Evolutionary conservation across 2,329 filamentous ascomycete species (phyloP).

Genomic region (Pseudogymnoascus sp.): DNA sequence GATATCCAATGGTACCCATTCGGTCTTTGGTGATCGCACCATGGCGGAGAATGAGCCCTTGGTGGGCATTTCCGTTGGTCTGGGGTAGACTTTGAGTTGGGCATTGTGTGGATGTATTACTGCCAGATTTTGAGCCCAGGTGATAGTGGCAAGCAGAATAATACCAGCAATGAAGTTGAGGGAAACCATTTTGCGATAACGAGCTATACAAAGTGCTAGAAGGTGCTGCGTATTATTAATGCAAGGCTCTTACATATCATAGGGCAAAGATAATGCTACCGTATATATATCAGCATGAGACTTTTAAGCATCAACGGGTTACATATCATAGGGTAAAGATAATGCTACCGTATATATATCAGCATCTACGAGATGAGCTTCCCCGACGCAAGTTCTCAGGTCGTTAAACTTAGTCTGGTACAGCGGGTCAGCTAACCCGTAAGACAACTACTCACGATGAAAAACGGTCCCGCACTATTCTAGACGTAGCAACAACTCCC

Average conservation of each 20-base stretch:
- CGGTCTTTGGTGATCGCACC: not conserved
- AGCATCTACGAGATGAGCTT: too few relatives aligned
- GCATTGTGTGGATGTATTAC: not conserved
- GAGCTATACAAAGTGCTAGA: not conserved
- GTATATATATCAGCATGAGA: not conserved
- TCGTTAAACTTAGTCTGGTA: too few relatives aligned
- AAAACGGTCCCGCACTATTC: not conserved
- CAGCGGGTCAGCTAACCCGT: not conserved
- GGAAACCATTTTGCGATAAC: not conserved
- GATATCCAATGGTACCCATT: not conserved
- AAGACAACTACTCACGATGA: not conserved
- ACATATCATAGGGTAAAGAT: too few relatives aligned
- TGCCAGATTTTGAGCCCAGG: not conserved
- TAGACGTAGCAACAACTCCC: not conserved
- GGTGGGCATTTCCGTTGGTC: not conserved
- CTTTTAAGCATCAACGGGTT: not conserved
- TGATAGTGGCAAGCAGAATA: not conserved
- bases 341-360: not conserved
- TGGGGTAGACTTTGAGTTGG: not conserved
- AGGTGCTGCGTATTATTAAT: not conserved
- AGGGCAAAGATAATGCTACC: too few relatives aligned
- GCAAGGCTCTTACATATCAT: not conserved
- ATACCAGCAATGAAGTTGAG: not conserved
- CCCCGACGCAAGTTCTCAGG: too few relatives aligned
- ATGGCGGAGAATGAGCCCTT: not conserved